Evolutionary conservation across 2,329 filamentous ascomycete genomes (phyloP).

Genomic region (Fusarium nodosum): DNA sequence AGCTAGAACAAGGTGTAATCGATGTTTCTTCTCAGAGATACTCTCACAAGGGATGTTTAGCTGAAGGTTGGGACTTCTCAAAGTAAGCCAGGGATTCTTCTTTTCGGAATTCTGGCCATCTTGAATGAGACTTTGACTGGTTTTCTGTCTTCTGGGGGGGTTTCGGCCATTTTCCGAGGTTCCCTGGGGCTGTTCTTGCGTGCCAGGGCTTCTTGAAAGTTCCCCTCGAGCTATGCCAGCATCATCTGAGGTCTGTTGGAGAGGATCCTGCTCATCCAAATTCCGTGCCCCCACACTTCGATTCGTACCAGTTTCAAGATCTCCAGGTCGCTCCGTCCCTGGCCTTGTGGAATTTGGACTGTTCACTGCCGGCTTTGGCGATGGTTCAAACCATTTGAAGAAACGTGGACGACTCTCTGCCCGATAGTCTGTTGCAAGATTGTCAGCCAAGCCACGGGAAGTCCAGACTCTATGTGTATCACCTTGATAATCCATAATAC

Average conservation of each 20-base stretch:
- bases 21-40: background rate
- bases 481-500: background rate
- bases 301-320: background rate
- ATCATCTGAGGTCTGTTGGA: background rate
- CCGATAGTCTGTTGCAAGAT: background rate
- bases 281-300: too few species aligned
- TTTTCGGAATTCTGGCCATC: background rate
- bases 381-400: background rate
- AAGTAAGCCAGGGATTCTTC: background rate
- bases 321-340: background rate
- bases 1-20: background rate
- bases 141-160: background rate
- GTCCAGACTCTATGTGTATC: background rate
- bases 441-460: accelerated
- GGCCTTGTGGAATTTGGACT: background rate
- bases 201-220: too few species aligned
- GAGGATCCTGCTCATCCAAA: too few species aligned
- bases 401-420: background rate
- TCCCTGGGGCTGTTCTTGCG: too few species aligned
- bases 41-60: accelerated
- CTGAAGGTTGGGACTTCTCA: background rate
- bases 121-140: background rate
- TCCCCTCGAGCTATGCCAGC: too few species aligned
- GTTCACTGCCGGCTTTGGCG: accelerated
- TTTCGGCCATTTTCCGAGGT: background rate